phyloP scores from a whole-genome alignment of 2,329 filamentous ascomycete genomes.

The Colletotrichum horii region DNA sequence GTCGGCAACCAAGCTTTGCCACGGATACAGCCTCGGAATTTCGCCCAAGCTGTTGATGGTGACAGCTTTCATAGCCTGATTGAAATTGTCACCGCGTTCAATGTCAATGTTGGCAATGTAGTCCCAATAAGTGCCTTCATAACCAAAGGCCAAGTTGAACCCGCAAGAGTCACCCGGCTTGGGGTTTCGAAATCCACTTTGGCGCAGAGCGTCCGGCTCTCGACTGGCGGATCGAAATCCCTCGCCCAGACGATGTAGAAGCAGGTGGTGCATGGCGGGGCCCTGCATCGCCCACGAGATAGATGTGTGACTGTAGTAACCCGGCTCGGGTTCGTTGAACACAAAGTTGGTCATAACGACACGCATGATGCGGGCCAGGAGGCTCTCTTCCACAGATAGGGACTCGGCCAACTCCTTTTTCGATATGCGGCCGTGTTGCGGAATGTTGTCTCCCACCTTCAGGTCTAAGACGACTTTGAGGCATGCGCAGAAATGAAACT shows the following conservation, averaged over 20 bases:
- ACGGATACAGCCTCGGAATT: not conserved
- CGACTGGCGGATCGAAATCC: not conserved
- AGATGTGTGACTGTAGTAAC: not conserved
- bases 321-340: not conserved
- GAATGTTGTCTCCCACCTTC: not conserved
- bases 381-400: not conserved
- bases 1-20: not conserved
- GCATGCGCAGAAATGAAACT: not conserved
- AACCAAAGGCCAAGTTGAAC: not conserved
- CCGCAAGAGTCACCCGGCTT: not conserved
- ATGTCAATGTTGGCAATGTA: not conserved
- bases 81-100: not conserved
- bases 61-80: not conserved
- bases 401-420: not conserved
- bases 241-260: not conserved
- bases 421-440: not conserved
- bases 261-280: not conserved
- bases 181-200: not conserved
- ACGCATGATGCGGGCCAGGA: not conserved
- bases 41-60: not conserved
- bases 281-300: not conserved
- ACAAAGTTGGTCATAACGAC: not conserved
- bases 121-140: not conserved
- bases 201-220: not conserved
- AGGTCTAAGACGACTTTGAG: not conserved